These are phyloP conservation scores for Candida sanyaensis DNA, from an alignment of 1,139 yeast species.

Conservation along the genomic window DNA sequence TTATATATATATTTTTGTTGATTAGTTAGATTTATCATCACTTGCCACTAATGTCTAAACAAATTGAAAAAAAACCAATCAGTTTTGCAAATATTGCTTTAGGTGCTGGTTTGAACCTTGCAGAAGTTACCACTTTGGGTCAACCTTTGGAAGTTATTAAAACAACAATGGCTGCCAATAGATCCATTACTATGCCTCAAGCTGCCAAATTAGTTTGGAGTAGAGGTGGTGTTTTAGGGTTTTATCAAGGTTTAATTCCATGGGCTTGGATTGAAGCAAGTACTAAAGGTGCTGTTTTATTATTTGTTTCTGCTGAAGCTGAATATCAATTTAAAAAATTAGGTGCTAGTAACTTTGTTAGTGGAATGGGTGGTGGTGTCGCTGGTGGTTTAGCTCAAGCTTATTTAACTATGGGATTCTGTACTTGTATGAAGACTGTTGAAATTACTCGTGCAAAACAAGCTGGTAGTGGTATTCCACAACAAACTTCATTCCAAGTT, in stretches of 20 bases:
- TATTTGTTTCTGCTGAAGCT: slow-evolving; percentile 90
- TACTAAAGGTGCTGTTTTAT: slow-evolving; percentile 95
- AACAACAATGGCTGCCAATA: slow-evolving; percentile 98
- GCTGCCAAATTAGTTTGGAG: slow-evolving; percentile 82
- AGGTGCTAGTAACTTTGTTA: slow-evolving; percentile 70
- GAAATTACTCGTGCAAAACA: slow-evolving; percentile 92
- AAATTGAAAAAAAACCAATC: slow-evolving; percentile 78
- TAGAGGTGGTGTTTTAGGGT: slow-evolving; percentile 89
- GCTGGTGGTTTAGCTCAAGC: slow-evolving; percentile 96
- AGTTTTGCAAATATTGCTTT: slow-evolving; percentile 85
- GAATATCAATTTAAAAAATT: slow-evolving; percentile 72
- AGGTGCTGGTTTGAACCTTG: slow-evolving; percentile 92
- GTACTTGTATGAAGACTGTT: slow-evolving; percentile 97
- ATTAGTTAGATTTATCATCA: not conserved
- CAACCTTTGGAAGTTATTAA: slow-evolving; percentile 95
- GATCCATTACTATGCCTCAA: slow-evolving; percentile 65
- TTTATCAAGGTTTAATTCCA: slow-evolving; percentile 96
- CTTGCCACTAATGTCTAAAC: slow-evolving; percentile 7
- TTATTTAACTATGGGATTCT: slow-evolving; percentile 94
- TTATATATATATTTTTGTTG: not conserved
- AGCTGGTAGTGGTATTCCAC: slow-evolving; percentile 61
- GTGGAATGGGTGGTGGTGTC: slow-evolving; percentile 96
- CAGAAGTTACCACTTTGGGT: slow-evolving; percentile 92
- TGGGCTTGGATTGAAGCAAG: slow-evolving; percentile 99
- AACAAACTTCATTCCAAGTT: slow-evolving; percentile 81